Conservation (phyloP, 177 flowering plant species). For the Vitis hybrid region DNA sequence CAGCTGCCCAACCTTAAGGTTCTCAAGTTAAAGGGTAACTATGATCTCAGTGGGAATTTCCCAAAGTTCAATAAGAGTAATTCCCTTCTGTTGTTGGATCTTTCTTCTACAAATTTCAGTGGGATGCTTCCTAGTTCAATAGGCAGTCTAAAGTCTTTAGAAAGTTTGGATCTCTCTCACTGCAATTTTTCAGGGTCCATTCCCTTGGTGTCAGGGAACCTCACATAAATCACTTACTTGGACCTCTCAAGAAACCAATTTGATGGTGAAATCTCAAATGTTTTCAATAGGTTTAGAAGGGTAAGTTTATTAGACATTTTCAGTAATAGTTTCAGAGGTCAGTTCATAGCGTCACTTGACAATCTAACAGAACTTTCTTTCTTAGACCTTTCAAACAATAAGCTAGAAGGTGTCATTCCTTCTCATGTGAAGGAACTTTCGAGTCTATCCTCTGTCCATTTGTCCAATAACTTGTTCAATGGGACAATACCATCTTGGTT, state of each 20-base stretch:
- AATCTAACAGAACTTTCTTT: no score
- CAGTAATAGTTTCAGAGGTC: no score
- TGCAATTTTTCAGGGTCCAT: slow-evolving; percentile 12
- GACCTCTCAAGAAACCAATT: slow-evolving; percentile 1
- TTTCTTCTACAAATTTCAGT: neutral
- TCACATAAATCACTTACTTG: slow-evolving; percentile 8
- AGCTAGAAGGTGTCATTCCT: no score
- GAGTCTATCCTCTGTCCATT: no score
- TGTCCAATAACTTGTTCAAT: no score
- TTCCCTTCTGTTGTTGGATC: slow-evolving; percentile 1
- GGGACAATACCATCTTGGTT: no score
- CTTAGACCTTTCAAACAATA: no score
- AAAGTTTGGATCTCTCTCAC: neutral
- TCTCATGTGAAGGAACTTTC: no score
- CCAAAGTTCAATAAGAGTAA: slow-evolving; percentile 9
- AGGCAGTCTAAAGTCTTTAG: neutral
- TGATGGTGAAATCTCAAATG: slow-evolving; percentile 2
- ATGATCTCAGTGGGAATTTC: slow-evolving; percentile 2
- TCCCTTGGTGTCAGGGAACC: slow-evolving; percentile 12
- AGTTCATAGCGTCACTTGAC: no score
- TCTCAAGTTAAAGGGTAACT: neutral
- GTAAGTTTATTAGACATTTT: no score
- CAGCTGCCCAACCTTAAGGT: slow-evolving; percentile 1
- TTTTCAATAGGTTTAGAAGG: neutral
- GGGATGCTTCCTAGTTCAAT: slow-evolving; percentile 3